Evolutionary conservation across 2,329 filamentous ascomycete species (phyloP), one percentile per base, ranked within the genome.

Genomic region (Aureobasidium sp.): DNA sequence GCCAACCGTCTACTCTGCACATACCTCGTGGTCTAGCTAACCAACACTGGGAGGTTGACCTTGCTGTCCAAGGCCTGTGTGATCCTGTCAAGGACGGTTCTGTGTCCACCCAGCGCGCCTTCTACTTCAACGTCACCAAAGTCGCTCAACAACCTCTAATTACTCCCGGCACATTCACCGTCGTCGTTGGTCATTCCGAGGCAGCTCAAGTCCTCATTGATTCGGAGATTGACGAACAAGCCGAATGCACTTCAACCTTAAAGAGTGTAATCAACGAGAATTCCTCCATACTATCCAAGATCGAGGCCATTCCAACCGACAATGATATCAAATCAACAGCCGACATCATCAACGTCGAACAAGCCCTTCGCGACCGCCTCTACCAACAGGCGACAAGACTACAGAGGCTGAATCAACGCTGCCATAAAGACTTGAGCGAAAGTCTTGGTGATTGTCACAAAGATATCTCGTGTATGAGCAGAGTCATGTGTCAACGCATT

Each of bases 361-460:
- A 34, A 32, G n/a, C 30, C 7, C 39, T 52, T 27, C 57, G 57
- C 10, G 27, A 36, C 7, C 57, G 57, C 16, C 57, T 60, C 7
- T 52, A 44, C 45, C 47, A 60, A 3, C 57, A 60, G 47, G 57
- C 47, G 47, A 52, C 45, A 11, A 60, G 29, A 6, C 21, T 60
- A 3, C 47, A 60, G 11, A 42, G 11, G 36, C 29, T 60, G n/a
- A 63, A 50, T 41, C 30, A 53, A 30, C 37, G 29, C 9, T 63
- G 62, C n/a, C 53, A 41, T 11, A 60, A 52, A 10, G 15, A 15
- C 32, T 30, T 48, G 0, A 21, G 3, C 7, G 39, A 60, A 27
- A 58, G 45, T 16, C 49, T 63, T n/a, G 21, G 30, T 30, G 55
- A 59, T 16, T 63, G 62, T 34, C 47, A 63, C n/a, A 39, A 27